Evolutionary conservation across 257 asterid species (phyloP), one percentile per base, ranked within the genome.

Genomic region (Petunia axillaris): DNA sequence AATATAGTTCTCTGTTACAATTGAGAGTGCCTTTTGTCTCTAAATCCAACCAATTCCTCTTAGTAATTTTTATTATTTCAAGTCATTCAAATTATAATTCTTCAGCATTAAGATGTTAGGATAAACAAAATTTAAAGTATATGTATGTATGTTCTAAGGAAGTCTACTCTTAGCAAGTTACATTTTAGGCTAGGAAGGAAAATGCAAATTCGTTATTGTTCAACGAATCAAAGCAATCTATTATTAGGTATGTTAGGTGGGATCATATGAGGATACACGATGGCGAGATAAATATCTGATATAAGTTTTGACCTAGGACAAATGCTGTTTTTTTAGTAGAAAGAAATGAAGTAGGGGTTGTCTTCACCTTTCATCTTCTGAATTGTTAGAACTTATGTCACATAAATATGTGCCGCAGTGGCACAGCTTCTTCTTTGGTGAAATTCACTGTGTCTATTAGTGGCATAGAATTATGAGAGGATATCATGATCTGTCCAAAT

Each of bases 341-440:
- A 46, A 71, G 59, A 25, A 71, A 70, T 46, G 77, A 70, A 71
- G 10, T 71, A 25, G 25, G 53, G 7, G 77, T 25, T 46, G 25
- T 10, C 25, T 8, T 15, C 76, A 4, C n/a, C 76, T 68, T 41
- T 68, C 0, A 68, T 67, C 75, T 40, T 40, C 6, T 40, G 3
- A 44, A 71, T 71, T 8, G 0, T 35, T 46, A 48, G 6, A 25
- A 25, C 10, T 3, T 44, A 70, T 25, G 25, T 46, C 58, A 44
- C 25, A 4, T 46, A 46, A 44, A 43, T 70, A 46, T 70, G 11
- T 68, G 16, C 8, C n/a, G 0, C 40, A 44, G 11, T 68, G 16
- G 4, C n/a, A 0, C 40, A 44, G 9, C 76, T 68, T 68, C 57
- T 44, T 68, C 57, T 68, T 68, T 0, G 57, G 39, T 43, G 54